A percentile compares a stretch with the other conserved stretches of the same genome.
Conservation (phyloP, 2,329 filamentous ascomycete species). For the Aspergillus neoniger region DNA sequence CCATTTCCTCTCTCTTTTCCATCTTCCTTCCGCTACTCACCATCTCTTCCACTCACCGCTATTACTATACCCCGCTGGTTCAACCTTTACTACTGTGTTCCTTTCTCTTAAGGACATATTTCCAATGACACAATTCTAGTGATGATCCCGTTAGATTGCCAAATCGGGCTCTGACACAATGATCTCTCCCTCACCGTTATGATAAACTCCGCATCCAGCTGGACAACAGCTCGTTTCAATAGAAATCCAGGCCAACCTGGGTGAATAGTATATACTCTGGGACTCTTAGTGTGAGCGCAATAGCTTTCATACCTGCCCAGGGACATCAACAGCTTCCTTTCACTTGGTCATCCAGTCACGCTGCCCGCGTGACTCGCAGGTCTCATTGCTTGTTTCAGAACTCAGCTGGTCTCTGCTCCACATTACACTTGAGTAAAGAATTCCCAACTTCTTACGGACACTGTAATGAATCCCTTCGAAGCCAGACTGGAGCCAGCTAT, state of each 20-base stretch:
- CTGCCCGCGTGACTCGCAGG: neutral
- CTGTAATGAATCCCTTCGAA: too few species aligned
- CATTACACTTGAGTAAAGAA: too few species aligned
- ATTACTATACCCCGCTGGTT: neutral
- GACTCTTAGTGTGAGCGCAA: neutral
- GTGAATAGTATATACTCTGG: neutral
- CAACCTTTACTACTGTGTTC: neutral
- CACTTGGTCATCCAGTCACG: neutral
- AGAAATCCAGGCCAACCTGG: too few species aligned
- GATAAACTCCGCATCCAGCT: too few species aligned
- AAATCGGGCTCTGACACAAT: neutral
- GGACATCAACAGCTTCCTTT: neutral
- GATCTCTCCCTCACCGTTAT: neutral
- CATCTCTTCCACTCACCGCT: neutral
- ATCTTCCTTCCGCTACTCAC: neutral
- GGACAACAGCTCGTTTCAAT: too few species aligned
- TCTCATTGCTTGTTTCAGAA: neutral
- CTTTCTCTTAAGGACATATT: too few species aligned
- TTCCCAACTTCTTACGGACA: too few species aligned
- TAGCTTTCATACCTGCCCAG: neutral
- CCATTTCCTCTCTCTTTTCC: neutral
- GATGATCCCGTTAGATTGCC: neutral
- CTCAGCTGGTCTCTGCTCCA: too few species aligned
- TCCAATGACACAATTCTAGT: accelerated
- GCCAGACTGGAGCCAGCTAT: too few species aligned